Evolutionary conservation across 257 asterid species (phyloP).

Genomic region (Solanum tacnaense): DNA sequence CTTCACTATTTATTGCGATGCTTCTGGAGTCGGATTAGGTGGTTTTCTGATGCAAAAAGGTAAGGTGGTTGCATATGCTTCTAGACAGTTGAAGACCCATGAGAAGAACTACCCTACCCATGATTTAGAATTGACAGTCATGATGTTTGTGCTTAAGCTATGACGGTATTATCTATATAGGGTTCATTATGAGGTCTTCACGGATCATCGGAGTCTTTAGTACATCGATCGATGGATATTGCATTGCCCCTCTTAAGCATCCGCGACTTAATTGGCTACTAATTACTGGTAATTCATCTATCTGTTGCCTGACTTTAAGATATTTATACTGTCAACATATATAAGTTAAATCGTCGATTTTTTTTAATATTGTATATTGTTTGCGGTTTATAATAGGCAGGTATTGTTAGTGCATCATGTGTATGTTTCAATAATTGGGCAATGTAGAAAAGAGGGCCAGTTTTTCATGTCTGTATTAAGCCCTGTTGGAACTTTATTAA

Average conservation of each 20-base stretch:
- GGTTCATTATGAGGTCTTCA: background rate
- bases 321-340: background rate
- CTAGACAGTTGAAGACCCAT: too few species aligned
- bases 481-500: conserved; percentile 68
- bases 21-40: too few species aligned
- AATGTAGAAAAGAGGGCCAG: conserved; percentile 84
- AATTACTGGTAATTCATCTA: conserved; percentile 38
- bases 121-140: too few species aligned
- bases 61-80: too few species aligned
- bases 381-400: conserved; percentile 34
- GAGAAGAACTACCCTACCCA: too few species aligned
- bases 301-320: background rate
- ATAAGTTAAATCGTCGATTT: background rate
- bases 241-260: conserved; percentile 42
- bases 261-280: conserved; percentile 38
- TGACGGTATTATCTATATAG: too few species aligned
- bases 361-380: background rate
- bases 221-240: conserved; percentile 10
- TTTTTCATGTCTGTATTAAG: conserved; percentile 66
- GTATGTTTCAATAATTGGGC: conserved; percentile 79
- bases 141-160: too few species aligned
- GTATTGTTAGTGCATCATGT: conserved; percentile 58
- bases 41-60: too few species aligned
- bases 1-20: too few species aligned
- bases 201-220: background rate